These are phyloP conservation scores for Scenedesmus sp. DNA, from an alignment of 163 green algal species.

Conservation along the genomic window DNA sequence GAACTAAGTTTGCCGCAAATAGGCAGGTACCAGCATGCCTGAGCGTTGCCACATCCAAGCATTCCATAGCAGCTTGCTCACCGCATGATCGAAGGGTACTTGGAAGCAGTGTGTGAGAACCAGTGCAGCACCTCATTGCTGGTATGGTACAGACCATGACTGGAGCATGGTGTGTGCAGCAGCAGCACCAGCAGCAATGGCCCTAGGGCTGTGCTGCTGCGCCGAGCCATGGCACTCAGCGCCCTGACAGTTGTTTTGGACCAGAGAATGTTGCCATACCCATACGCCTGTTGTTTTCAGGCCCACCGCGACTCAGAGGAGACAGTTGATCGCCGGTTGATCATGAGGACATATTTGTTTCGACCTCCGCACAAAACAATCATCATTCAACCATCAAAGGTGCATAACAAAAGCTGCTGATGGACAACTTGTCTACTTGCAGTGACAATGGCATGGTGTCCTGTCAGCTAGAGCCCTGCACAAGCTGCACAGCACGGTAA, in stretches of 20 bases:
- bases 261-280: too few relatives aligned
- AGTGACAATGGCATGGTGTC: neutral
- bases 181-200: neutral
- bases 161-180: neutral
- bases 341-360: neutral
- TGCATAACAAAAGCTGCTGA: neutral
- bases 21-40: neutral
- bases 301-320: neutral
- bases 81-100: conserved; percentile 31
- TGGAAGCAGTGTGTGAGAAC: conserved; percentile 52
- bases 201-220: neutral
- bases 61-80: neutral
- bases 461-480: neutral
- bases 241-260: neutral
- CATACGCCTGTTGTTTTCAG: neutral
- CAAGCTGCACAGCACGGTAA: neutral
- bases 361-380: neutral
- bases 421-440: neutral
- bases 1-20: neutral
- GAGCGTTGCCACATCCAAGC: neutral
- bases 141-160: conserved; percentile 57
- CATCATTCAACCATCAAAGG: neutral
- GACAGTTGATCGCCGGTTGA: neutral
- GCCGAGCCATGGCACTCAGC: neutral
- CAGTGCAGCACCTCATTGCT: conserved; percentile 60